phyloP scores from a whole-genome alignment of 2,329 filamentous ascomycete genomes.

The Hypoxylon sp. region DNA sequence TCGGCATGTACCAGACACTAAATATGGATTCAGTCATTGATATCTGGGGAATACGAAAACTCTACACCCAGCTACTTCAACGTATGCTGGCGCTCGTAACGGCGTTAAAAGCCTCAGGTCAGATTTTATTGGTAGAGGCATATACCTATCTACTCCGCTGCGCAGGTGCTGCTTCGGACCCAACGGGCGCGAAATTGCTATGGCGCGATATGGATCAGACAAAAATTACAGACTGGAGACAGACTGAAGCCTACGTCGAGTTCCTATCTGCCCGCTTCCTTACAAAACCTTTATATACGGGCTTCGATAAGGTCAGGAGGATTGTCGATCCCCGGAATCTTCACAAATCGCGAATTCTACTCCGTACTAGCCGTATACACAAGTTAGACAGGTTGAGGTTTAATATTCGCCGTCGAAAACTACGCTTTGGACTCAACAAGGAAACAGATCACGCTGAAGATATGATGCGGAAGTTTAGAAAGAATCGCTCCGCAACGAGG shows the following conservation, averaged over 20 bases:
- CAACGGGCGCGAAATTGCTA: conserved; percentile 46
- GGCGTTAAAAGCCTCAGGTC: conserved; percentile 44
- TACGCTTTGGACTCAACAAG: conserved; percentile 47
- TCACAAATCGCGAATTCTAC: conserved; percentile 38
- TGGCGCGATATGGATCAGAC: conserved; percentile 47
- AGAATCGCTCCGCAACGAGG: conserved; percentile 39
- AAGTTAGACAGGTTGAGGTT: conserved; percentile 40
- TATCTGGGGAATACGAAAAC: conserved; percentile 54
- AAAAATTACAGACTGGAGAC: conserved; percentile 36
- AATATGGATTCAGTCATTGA: conserved; percentile 51
- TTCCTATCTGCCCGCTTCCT: conserved; percentile 59
- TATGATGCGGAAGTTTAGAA: conserved; percentile 43
- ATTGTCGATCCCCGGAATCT: conserved; percentile 53
- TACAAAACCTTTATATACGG: conserved; percentile 56
- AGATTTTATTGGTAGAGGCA: conserved; percentile 50
- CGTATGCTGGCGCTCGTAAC: conserved; percentile 48
- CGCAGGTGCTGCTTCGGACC: conserved; percentile 56
- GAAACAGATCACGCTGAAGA: conserved; percentile 41
- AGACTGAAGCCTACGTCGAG: conserved; percentile 50
- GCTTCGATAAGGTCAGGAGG: conserved; percentile 54
- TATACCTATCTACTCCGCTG: conserved; percentile 56
- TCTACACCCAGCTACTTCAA: conserved; percentile 51
- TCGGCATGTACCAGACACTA: conserved; percentile 53
- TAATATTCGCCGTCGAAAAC: conserved; percentile 14
- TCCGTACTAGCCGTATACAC: conserved; percentile 3